Evolutionary conservation across 352 stramenopile species (phyloP), one percentile per base, ranked within the genome.

Genomic region (Phytophthora citrophthora): DNA sequence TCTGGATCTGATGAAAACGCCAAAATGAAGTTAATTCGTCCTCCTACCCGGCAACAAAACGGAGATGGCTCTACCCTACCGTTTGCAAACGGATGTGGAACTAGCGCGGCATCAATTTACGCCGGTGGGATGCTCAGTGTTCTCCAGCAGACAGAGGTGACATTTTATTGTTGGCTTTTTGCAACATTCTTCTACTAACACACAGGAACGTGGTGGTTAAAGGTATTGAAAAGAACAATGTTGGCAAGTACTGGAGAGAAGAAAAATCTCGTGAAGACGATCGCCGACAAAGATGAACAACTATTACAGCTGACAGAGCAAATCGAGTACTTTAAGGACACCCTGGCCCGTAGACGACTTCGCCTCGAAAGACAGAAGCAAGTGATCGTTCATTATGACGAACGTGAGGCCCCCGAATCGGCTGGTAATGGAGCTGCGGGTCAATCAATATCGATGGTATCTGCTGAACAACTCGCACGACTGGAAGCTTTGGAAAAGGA

Each of bases 291-390:
- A 26, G 65, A 85, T 11, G 51, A 54, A n/a, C 53, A 79, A 16
- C 23, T 87, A 0, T 58, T 24, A 3, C 54, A 73, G 24, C 41
- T 90, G 7, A 62, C 64, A 0, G 77, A 90, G 48, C 76, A 92
- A 50, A 63, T 90, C 13, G 52, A 64, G 4, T 72, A 89, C 26
- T 92, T 89, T 61, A 92, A 88, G 57, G 81, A 91, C 38, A 71
- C 72, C 6, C 60, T 92, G 4, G 68, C 64, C 3, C 81, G 74
- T 39, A 75, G 81, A 9, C 44, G 54, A 27, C 45, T 57, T 7
- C 64, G 34, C 2, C 47, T 50, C 7, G 57, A 72, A 24, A 54
- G 34, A 57, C 15, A 15, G 10, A 59, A 45, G 13, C 43, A 20
- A 39, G 51, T 36, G 16, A 26, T 24, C 18, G 26, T 47, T 11